Base-by-base conservation (phyloP, 768 basidiomycete genomes). In the Psilocybe azurescens region DNA sequence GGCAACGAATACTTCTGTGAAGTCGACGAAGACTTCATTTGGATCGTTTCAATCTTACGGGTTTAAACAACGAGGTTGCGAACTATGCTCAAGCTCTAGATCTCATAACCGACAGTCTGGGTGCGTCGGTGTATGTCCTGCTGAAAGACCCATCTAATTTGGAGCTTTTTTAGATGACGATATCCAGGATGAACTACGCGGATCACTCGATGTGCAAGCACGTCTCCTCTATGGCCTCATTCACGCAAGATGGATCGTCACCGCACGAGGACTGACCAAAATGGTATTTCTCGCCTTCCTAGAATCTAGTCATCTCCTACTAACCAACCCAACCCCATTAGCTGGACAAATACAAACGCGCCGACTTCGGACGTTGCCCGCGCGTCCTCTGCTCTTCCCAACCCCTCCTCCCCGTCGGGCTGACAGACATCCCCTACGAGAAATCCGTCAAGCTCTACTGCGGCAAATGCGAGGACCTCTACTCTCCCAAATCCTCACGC, bases 1-100 rank as follows among this genome's bases (percentile, higher is more conserved):
- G 96, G 97, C 60, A 99, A 99, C 74, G 97, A 99, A 79, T 99
- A 99, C 80, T 99, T 98, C 71, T 97, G 97, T 75, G 96, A 99
- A 81, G 95, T 99, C 64, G 97, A 98, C 73, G 97, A 99, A 72
- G 97, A 99, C 77, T 99, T 98, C 75, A 98, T 99, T 70, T 97
- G 59, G 97, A 99, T 78, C 87, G 96, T 56, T 98, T 99, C 86
- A 99, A 99, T 77, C 82, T 99, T 59, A 99, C 97, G 2, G 97
- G 97, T 3, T 83, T 99, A 56, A 97, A 98, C 77, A 93, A 91
- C 66, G 97, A 99, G 74, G 94, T 98, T 5, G 86, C 94, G 63
- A 95, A 97, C 77, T 99, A 99, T 70, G 77, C 90, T 0, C 91
- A 97, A 69, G 97, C 97, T 0, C 79, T 99, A 55, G 96, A 99